Evolutionary conservation across 371 early-diverging fungal species (phyloP).

Genomic region (Apophysomyces ossiformis): DNA sequence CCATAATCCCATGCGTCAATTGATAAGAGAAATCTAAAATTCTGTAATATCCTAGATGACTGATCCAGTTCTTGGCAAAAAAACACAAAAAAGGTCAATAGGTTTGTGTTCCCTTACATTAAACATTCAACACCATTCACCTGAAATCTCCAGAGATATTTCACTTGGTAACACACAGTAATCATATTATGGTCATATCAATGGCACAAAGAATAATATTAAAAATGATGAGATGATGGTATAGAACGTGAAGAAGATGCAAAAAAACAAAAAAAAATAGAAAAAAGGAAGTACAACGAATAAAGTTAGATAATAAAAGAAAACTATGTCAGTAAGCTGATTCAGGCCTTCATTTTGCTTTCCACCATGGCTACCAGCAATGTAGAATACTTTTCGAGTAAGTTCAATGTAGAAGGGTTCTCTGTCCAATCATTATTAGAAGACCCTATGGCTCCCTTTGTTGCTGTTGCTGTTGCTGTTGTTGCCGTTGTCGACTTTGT

Average conservation of each 20-base stretch:
- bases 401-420: slow-evolving; percentile 16
- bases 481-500: neutral
- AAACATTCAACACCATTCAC: no score
- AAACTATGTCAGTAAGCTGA: no score
- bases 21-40: no score
- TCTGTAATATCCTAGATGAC: no score
- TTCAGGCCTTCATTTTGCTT: slow-evolving; percentile 13
- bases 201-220: neutral
- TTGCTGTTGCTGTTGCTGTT: no score
- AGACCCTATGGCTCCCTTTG: neutral
- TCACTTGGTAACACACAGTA: no score
- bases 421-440: neutral
- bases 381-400: slow-evolving; percentile 28
- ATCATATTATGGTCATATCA: neutral
- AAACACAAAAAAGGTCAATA: no score
- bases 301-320: no score
- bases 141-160: no score
- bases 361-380: slow-evolving; percentile 27
- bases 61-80: no score
- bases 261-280: neutral
- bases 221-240: neutral
- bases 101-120: no score
- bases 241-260: neutral
- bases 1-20: no score
- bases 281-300: neutral